Evolutionary conservation across 257 asterid genomes (phyloP).

Genomic region (Nicotiana obtusifolia): DNA sequence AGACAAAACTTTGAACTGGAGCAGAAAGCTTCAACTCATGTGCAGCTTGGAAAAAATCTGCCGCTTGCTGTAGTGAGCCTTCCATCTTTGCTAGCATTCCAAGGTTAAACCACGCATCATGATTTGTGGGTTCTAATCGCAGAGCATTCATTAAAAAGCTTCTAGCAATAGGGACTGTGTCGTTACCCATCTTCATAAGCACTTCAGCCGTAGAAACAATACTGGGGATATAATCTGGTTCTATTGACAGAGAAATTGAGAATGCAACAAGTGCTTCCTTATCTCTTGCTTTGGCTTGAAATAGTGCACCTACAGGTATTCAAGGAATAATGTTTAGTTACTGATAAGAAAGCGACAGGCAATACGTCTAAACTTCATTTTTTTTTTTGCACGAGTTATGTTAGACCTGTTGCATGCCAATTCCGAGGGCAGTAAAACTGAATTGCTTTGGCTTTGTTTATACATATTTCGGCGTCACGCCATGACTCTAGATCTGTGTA

Average conservation of each 20-base stretch:
- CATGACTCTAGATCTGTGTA: slow-evolving; percentile 56
- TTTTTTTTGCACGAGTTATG: background rate
- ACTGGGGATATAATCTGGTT: slow-evolving; percentile 73
- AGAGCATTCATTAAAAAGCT: slow-evolving; percentile 78
- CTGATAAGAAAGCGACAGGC: background rate
- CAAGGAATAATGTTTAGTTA: background rate
- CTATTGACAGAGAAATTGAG: slow-evolving; percentile 54
- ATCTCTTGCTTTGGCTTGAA: slow-evolving; percentile 40
- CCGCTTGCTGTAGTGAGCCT: slow-evolving; percentile 68
- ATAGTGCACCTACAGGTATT: slow-evolving; percentile 41
- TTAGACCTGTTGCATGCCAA: slow-evolving; percentile 75
- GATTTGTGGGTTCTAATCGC: slow-evolving; percentile 72
- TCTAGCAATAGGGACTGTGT: slow-evolving; percentile 52
- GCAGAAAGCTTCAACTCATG: slow-evolving; percentile 79
- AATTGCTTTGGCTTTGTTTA: slow-evolving; percentile 45
- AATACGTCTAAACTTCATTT: background rate
- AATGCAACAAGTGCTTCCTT: slow-evolving; percentile 70
- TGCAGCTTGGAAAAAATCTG: slow-evolving; percentile 85
- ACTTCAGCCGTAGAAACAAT: slow-evolving; percentile 68
- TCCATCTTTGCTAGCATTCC: slow-evolving; percentile 61
- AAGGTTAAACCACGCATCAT: slow-evolving; percentile 65
- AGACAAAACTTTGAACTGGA: slow-evolving; percentile 51
- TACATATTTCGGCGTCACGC: slow-evolving; percentile 60
- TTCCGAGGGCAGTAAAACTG: slow-evolving; percentile 43
- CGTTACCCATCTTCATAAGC: slow-evolving; percentile 42